Evolutionary conservation across 2,329 filamentous ascomycete species (phyloP), one percentile per base, ranked within the genome.

Genomic region (Taxawa tesnikishii): DNA sequence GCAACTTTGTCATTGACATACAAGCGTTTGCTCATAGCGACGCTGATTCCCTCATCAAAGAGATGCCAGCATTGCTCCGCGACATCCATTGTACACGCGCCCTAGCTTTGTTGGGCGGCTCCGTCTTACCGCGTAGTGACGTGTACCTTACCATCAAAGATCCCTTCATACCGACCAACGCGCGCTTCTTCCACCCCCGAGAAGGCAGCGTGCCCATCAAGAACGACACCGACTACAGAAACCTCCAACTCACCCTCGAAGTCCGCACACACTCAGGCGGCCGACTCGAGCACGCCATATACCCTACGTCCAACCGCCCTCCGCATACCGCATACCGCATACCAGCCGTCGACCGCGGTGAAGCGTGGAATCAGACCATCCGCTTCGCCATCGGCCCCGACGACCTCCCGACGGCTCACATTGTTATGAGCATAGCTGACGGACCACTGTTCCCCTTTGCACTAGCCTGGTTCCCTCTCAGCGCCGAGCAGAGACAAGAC

Each of bases 101-200:
- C 53, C 87, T 96, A 54, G 90, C 87, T 2, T 96, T 98, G 53
- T 83, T 88, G 3, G 87, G 87, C 9, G 87, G 87, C 2, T 88
- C 90, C 0, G 85, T 80, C 0, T 87, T 84, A 51, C 69, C 81
- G 11, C 70, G 92, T 46, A 94, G 85, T 8, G 92, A 98, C 53
- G 96, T 98, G 31, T 98, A 98, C 51, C 58, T 98, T 27, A 94
- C 85, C 0, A 58, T 98, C 29, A 75, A 76, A 36, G 77, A 84
- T 41, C 82, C 84, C 0, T 67, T 77, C n/a, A 63, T 98, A 15
- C 77, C 79, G 12, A 75, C 76, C 36, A 69, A 73, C 41, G 70
- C 71, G 8, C 62, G 71, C 25, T 56, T 79, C 14, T 70, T 73
- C 6, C 76, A 80, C 47, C 74, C 75, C 0, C 83, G 93, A 46